Evolutionary conservation across 2,329 filamentous ascomycete genomes (phyloP).

Genomic region (Phaeosphaeriaceae sp.): DNA sequence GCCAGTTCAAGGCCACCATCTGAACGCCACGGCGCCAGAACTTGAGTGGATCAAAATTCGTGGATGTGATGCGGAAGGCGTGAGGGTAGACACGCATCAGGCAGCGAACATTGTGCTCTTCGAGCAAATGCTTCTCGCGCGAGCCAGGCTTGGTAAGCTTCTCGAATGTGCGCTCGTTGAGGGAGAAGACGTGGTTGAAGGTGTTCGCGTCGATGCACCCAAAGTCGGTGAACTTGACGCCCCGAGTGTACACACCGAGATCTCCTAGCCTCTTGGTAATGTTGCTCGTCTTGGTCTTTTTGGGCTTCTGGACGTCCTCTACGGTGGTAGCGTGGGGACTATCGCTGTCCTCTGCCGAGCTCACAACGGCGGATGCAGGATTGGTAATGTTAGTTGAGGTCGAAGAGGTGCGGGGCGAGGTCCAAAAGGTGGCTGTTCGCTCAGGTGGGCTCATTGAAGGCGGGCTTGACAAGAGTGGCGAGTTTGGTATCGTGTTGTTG

Average conservation of each 20-base stretch:
- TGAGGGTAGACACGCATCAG: conserved; percentile 91
- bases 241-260: conserved; percentile 79
- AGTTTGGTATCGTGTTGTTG: conserved; percentile 58
- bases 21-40: conserved; percentile 97
- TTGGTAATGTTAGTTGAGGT: conserved; percentile 64
- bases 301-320: conserved; percentile 65
- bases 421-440: conserved; percentile 55
- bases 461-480: conserved; percentile 60
- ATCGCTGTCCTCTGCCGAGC: conserved; percentile 81
- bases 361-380: conserved; percentile 61
- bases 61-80: conserved; percentile 80
- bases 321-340: conserved; percentile 63
- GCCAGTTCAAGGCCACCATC: conserved; percentile 98
- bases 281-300: conserved; percentile 75
- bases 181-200: conserved; percentile 95
- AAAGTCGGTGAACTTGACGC: conserved; percentile 86
- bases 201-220: conserved; percentile 78
- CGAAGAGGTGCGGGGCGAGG: conserved; percentile 62
- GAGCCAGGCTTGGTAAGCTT: conserved; percentile 78
- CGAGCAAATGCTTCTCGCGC: conserved; percentile 78
- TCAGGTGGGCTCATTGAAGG: conserved; percentile 62
- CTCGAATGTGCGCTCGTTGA: conserved; percentile 88
- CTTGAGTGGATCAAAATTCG: conserved; percentile 91
- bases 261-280: conserved; percentile 84
- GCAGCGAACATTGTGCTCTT: conserved; percentile 89